A percentile compares a stretch with the other conserved stretches of the same genome.
phyloP scores from a whole-genome alignment of 805 yeast genomes.

The Schwanniomyces polymorphus region DNA sequence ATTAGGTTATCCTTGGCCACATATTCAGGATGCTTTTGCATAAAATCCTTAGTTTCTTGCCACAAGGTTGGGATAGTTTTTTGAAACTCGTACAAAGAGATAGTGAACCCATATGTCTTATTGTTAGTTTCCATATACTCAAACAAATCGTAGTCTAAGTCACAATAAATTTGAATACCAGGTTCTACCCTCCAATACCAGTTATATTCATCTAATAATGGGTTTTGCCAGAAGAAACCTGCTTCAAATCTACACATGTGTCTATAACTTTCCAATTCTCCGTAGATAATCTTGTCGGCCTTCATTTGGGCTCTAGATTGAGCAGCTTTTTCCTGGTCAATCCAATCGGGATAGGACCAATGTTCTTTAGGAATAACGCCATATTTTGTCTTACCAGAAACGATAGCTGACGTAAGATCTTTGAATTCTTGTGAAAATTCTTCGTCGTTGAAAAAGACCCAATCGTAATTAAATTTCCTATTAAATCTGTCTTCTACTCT shows the following conservation, averaged over 20 bases:
- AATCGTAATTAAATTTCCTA: slow-evolving; percentile 76
- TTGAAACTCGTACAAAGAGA: slow-evolving; percentile 76
- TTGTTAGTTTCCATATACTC: slow-evolving; percentile 70
- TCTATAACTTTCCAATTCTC: slow-evolving; percentile 73
- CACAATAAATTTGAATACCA: slow-evolving; percentile 76
- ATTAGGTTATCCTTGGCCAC: slow-evolving; percentile 63
- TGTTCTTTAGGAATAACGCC: slow-evolving; percentile 82
- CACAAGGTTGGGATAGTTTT: slow-evolving; percentile 87
- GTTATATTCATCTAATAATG: slow-evolving; percentile 70
- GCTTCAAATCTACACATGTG: slow-evolving; percentile 94
- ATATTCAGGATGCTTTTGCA: slow-evolving; percentile 58
- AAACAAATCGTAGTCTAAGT: slow-evolving; percentile 85
- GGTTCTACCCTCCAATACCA: slow-evolving; percentile 98
- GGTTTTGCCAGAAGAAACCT: slow-evolving; percentile 85
- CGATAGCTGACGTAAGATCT: slow-evolving; percentile 60
- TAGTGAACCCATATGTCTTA: slow-evolving; percentile 86
- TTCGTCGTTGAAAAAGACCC: slow-evolving; percentile 93
- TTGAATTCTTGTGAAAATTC: slow-evolving; percentile 82
- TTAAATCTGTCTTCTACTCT: slow-evolving; percentile 90
- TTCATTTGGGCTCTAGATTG: slow-evolving; percentile 58
- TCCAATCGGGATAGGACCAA: slow-evolving; percentile 86
- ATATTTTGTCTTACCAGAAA: slow-evolving; percentile 75
- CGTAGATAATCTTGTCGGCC: slow-evolving; percentile 62
- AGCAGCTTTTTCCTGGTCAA: slow-evolving; percentile 73
- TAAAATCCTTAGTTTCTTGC: slow-evolving; percentile 70